Percentiles rank a stretch among this genome's conserved stretches.
phyloP scores from a whole-genome alignment of 2,329 filamentous ascomycete species.

The Ramularia endophylla region DNA sequence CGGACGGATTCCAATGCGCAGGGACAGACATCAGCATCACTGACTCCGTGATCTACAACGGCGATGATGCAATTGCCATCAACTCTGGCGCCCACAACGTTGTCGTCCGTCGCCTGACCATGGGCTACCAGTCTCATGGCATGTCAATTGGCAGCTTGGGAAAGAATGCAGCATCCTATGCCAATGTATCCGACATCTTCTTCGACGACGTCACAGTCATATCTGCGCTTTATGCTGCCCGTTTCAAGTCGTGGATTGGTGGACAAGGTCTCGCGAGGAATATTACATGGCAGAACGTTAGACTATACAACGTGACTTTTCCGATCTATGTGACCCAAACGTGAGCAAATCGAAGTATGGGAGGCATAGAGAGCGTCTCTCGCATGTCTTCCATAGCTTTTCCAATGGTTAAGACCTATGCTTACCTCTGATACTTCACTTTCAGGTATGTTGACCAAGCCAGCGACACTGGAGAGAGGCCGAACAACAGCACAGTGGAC shows the following conservation, averaged over 20 bases:
- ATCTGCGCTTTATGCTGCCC: constrained; percentile 37
- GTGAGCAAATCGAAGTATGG: no score
- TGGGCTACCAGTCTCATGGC: constrained; percentile 42
- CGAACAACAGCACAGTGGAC: no score
- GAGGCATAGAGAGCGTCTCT: no score
- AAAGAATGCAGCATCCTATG: constrained; percentile 31
- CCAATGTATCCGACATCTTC: constrained; percentile 38
- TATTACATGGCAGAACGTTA: constrained; percentile 42
- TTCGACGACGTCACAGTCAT: constrained; percentile 41
- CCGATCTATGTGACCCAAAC: no score
- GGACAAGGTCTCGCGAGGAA: constrained; percentile 40
- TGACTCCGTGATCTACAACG: constrained; percentile 3
- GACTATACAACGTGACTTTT: no score
- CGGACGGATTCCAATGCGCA: constrained; percentile 32
- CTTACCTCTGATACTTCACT: no score
- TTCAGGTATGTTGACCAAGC: no score
- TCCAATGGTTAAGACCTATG: no score
- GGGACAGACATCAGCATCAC: constrained; percentile 26
- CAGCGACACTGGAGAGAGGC: no score
- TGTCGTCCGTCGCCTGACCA: constrained; percentile 35
- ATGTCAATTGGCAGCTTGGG: constrained; percentile 40
- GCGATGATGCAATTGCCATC: constrained; percentile 22
- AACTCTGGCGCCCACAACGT: constrained; percentile 35
- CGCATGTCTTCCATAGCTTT: no score
- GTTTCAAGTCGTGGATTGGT: constrained; percentile 42